Conservation (phyloP, 495 filamentous ascomycete genomes). For the Aspergillus cavernicola region DNA sequence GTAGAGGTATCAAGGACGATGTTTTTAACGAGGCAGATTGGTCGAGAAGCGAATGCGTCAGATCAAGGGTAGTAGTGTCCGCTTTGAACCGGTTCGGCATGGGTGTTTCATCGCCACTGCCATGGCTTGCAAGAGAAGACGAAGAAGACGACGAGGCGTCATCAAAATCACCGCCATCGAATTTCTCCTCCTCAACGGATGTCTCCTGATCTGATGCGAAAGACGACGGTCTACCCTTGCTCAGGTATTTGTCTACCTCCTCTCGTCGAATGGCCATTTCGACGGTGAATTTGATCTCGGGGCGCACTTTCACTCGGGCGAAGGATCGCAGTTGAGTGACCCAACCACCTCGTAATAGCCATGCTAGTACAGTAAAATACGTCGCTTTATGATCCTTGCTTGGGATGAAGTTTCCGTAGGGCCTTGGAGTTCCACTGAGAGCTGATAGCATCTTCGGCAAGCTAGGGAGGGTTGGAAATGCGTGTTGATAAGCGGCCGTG, state of each 20-base stretch:
- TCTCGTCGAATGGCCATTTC: slow-evolving; percentile 42
- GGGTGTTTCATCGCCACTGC: slow-evolving; percentile 39
- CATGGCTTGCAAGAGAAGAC: slow-evolving; percentile 39
- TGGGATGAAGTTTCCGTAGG: slow-evolving; percentile 78
- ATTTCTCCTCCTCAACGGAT: not conserved
- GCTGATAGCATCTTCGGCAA: slow-evolving; percentile 80
- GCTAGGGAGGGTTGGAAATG: slow-evolving; percentile 76
- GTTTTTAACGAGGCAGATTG: slow-evolving; percentile 35
- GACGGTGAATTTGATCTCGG: slow-evolving; percentile 48
- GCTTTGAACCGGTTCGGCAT: slow-evolving; percentile 29
- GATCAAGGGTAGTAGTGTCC: slow-evolving; percentile 26
- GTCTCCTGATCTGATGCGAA: slow-evolving; percentile 6
- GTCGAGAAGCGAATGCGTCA: slow-evolving; percentile 38
- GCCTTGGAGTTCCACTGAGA: slow-evolving; percentile 70
- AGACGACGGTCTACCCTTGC: slow-evolving; percentile 22
- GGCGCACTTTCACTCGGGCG: slow-evolving; percentile 65
- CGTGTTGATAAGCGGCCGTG: slow-evolving; percentile 63
- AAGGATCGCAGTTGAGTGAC: slow-evolving; percentile 88
- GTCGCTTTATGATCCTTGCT: slow-evolving; percentile 81
- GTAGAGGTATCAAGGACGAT: slow-evolving; percentile 47
- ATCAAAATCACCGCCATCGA: slow-evolving; percentile 26
- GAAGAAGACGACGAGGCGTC: slow-evolving; percentile 38
- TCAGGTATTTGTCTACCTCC: slow-evolving; percentile 41
- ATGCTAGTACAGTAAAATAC: slow-evolving; percentile 87
- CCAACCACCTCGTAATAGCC: slow-evolving; percentile 88